Evolutionary conservation across 78 protist genomes (phyloP).

Genomic region (Speleostelium caveatum): DNA sequence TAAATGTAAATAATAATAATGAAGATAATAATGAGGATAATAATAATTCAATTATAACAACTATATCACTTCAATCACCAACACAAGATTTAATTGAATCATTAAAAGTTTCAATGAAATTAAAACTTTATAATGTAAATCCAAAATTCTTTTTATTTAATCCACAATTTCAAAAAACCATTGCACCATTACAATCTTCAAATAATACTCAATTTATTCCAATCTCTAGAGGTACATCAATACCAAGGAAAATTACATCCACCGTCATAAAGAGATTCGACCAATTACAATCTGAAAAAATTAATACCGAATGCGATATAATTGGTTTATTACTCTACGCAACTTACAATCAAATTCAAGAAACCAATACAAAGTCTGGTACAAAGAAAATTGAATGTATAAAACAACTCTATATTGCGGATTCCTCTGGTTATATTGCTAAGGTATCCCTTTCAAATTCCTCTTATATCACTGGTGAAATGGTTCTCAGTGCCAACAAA

Average conservation of each 20-base stretch:
- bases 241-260: neutral
- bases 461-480: neutral
- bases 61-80: conserved; percentile 8
- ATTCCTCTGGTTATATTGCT: conserved; percentile 23
- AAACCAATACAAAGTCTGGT: conserved; percentile 3
- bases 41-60: neutral
- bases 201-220: neutral
- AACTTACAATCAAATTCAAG: neutral
- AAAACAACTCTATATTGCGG: neutral
- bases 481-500: neutral
- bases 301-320: conserved; percentile 1
- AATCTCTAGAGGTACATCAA: neutral
- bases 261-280: neutral
- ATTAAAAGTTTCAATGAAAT: conserved; percentile 19
- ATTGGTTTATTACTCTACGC: neutral
- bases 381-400: conserved; percentile 1
- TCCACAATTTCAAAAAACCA: neutral
- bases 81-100: neutral
- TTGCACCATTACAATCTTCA: neutral
- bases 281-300: neutral
- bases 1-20: neutral
- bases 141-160: conserved; percentile 1
- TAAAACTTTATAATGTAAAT: conserved; percentile 1
- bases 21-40: neutral
- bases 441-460: neutral